These are phyloP conservation scores for Vigna angularis DNA, from an alignment of 306 rosid genomes.

Conservation along the genomic window DNA sequence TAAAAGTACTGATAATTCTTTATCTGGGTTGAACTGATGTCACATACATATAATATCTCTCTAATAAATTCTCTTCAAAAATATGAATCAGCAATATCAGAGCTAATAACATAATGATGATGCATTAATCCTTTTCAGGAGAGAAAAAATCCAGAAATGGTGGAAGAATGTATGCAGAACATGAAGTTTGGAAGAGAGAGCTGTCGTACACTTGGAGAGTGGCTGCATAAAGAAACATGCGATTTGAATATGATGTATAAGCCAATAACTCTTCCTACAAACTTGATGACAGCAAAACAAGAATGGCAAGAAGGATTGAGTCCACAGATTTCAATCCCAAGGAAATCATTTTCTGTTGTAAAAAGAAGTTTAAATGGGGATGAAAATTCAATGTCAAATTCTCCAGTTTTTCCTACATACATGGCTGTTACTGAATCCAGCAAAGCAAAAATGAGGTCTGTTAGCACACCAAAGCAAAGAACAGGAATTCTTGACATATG, in stretches of 20 bases:
- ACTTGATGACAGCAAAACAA: conserved; percentile 26
- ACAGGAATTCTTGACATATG: conserved; percentile 51
- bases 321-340: conserved; percentile 49
- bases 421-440: conserved; percentile 69
- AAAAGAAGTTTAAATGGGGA: conserved; percentile 51
- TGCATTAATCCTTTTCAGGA: conserved; percentile 54
- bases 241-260: conserved; percentile 41
- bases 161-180: conserved; percentile 49
- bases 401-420: conserved; percentile 63
- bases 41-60: no score
- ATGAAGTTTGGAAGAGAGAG: conserved; percentile 52
- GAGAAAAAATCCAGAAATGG: conserved; percentile 52
- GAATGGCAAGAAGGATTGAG: conserved; percentile 47
- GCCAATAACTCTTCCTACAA: conserved; percentile 38
- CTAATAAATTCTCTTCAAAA: no score
- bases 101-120: no score
- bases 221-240: conserved; percentile 51
- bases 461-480: conserved; percentile 75
- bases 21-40: no score
- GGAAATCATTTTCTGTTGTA: conserved; percentile 65
- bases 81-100: no score
- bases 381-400: conserved; percentile 54
- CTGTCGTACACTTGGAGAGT: conserved; percentile 52
- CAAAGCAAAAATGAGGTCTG: conserved; percentile 69
- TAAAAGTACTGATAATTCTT: rapidly evolving